phyloP scores from a whole-genome alignment of 441 rosid genomes.

The Erodium moschatum region DNA sequence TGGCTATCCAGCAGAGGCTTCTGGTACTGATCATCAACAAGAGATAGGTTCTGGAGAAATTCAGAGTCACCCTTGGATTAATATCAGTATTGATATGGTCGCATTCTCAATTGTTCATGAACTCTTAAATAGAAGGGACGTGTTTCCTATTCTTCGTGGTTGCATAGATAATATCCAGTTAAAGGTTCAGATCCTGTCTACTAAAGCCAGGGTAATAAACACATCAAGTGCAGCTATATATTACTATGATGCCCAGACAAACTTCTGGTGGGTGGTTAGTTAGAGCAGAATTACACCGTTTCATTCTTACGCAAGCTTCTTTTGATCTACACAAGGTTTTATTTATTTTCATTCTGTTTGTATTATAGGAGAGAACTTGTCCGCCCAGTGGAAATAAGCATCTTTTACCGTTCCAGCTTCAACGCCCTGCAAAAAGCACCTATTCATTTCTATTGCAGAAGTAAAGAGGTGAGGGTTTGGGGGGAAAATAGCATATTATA shows the following conservation, averaged over 20 bases:
- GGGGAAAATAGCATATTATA: constrained; percentile 12
- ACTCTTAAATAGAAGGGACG: constrained; percentile 58
- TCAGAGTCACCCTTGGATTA: constrained; percentile 45
- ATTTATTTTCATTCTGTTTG: constrained; percentile 21
- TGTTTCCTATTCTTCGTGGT: constrained; percentile 62
- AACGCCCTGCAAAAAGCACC: constrained; percentile 48
- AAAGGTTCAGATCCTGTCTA: constrained; percentile 48
- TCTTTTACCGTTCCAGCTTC: constrained; percentile 51
- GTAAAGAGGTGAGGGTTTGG: constrained; percentile 47
- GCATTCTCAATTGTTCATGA: constrained; percentile 73
- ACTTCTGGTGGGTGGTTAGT: constrained; percentile 54
- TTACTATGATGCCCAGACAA: constrained; percentile 68
- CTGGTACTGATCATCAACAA: constrained; percentile 25
- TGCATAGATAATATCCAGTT: constrained; percentile 41
- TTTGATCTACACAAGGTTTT: constrained; percentile 13
- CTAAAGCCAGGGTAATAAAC: constrained; percentile 63
- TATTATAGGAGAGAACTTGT: constrained; percentile 64
- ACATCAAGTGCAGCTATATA: constrained; percentile 37
- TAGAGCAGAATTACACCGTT: constrained; percentile 11
- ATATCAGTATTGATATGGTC: constrained; percentile 42
- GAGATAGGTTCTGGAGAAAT: constrained; percentile 34
- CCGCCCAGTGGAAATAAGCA: constrained; percentile 59
- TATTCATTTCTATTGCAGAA: constrained; percentile 63
- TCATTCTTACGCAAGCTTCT: constrained; percentile 15
- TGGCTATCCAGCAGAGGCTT: constrained; percentile 26